Evolutionary conservation across 345 rosid genomes (phyloP).

Genomic region (Brassica juncea): DNA sequence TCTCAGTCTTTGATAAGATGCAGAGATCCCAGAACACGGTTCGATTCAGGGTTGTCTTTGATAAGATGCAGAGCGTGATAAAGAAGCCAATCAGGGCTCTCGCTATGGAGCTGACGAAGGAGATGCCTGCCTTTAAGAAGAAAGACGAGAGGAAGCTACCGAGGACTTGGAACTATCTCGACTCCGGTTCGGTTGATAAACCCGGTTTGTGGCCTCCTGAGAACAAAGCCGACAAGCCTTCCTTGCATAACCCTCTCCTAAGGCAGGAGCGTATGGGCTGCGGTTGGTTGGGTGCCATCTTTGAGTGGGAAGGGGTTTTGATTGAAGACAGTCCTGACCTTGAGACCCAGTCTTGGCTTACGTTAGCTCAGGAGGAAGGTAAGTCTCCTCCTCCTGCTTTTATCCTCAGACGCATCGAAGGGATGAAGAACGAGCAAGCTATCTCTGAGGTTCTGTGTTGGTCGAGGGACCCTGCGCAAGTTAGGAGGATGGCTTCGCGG

Average conservation of each 20-base stretch:
- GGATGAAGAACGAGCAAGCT: conserved; percentile 97
- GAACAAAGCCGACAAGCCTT: conserved; percentile 82
- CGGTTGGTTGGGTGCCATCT: conserved; percentile 96
- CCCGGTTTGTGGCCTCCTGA: conserved; percentile 82
- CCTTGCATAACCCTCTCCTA: conserved; percentile 80
- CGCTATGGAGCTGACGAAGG: conserved; percentile 71
- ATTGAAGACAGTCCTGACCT: conserved; percentile 78
- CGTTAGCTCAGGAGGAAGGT: conserved; percentile 88
- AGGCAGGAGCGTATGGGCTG: conserved; percentile 97
- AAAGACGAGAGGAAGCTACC: conserved; percentile 52
- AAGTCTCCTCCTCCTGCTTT: conserved; percentile 79
- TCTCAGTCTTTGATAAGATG: conserved; percentile 41
- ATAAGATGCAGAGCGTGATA: conserved; percentile 44
- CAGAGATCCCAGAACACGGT: conserved; percentile 41
- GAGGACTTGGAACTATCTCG: conserved; percentile 52
- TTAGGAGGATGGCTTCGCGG: conserved; percentile 77
- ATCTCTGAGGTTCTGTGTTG: conserved; percentile 95
- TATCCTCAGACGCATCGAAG: conserved; percentile 69
- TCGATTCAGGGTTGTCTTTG: conserved; percentile 38
- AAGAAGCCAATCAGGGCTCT: conserved; percentile 54
- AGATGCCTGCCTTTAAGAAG: conserved; percentile 56
- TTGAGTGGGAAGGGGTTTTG: conserved; percentile 96
- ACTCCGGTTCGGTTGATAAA: conserved; percentile 49
- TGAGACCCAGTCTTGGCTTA: conserved; percentile 82
- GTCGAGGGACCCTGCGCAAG: conserved; percentile 79